A percentile compares a stretch with the other conserved stretches of the same genome.
Evolutionary conservation across 495 filamentous ascomycete genomes (phyloP).

Genomic region (Penicillium odoratum): DNA sequence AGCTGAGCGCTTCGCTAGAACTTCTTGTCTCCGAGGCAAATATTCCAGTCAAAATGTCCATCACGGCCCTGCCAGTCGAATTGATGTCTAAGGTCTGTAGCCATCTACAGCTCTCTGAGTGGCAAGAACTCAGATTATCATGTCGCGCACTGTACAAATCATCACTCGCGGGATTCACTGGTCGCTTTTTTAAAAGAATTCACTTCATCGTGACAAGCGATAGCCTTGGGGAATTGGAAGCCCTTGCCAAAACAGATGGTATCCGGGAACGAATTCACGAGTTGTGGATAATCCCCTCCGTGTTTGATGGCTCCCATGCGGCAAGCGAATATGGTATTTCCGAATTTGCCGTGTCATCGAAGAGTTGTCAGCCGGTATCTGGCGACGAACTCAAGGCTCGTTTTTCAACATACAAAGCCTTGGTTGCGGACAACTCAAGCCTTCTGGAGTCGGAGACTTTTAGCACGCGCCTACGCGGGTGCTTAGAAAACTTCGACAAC

Average conservation of each 20-base stretch:
- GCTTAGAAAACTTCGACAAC: not conserved
- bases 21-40: not conserved
- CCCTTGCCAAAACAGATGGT: constrained; percentile 13
- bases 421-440: constrained; percentile 11
- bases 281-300: constrained; percentile 17
- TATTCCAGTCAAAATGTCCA: constrained; percentile 7
- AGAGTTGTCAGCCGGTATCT: not conserved
- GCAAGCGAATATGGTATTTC: not conserved
- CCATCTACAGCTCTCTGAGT: constrained; percentile 13
- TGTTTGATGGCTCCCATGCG: constrained; percentile 13
- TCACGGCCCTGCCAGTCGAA: constrained; percentile 16
- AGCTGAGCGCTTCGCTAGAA: not conserved
- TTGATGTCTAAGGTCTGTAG: constrained; percentile 19
- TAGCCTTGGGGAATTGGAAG: constrained; percentile 18
- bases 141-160: constrained; percentile 14
- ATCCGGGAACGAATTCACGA: constrained; percentile 13
- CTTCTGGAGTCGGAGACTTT: constrained; percentile 15
- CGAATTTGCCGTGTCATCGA: constrained; percentile 11
- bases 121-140: constrained; percentile 20
- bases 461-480: not conserved
- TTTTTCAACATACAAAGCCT: constrained; percentile 12
- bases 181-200: constrained; percentile 14
- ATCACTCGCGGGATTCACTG: constrained; percentile 15
- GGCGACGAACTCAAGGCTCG: constrained; percentile 17
- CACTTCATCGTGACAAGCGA: constrained; percentile 24